Evolutionary conservation across 345 rosid genomes (phyloP), one percentile per base, ranked within the genome.

Genomic region (Eucalyptus tenuipes): DNA sequence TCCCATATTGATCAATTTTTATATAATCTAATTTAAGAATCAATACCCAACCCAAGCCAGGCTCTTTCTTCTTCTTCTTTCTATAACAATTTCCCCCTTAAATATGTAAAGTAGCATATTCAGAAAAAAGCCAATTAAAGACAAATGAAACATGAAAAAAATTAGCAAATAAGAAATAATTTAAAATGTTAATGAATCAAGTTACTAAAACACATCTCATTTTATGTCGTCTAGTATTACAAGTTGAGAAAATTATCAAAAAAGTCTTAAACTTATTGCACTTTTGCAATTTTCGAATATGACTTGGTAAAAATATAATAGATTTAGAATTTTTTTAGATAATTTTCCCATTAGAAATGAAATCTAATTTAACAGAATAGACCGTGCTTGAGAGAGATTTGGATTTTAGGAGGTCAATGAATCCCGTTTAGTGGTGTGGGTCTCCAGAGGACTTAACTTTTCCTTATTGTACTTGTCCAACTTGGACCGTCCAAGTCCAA

Each of bases 271-370:
- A 59, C 8, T 27, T 2, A 59, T 55, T 22, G 13, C 0, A 59
- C 4, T 5, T 11, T 59, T 27, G 1, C 13, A 59, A 59, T 27
- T 59, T 59, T 3, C 0, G 0, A 27, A 59, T 12, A 55, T 55
- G 5, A 24, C 24, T 55, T 2, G 29, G 6, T 22, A 55, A 10
- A 55, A 10, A 8, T 22, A 24, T 9, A 55, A 55, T 24, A 55
- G 29, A 24, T 24, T 24, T 55, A 55, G 13, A 13, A 55, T 8
- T 55, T 55, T 25, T 25, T 27, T 5, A 3, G n/a, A 59, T 59
- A 59, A 11, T 11, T 59, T 27, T 27, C 2, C 2, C 31, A 27
- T 59, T 25, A 25, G 0, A 59, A 59, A 4, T 59, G n/a, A n/a
- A 25, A 57, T 57, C 0, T 55, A 57, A 59, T 10, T 59, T 52